These are phyloP conservation scores for Ceratocystis huliohia DNA, from an alignment of 2,329 filamentous ascomycete species.

Conservation along the genomic window DNA sequence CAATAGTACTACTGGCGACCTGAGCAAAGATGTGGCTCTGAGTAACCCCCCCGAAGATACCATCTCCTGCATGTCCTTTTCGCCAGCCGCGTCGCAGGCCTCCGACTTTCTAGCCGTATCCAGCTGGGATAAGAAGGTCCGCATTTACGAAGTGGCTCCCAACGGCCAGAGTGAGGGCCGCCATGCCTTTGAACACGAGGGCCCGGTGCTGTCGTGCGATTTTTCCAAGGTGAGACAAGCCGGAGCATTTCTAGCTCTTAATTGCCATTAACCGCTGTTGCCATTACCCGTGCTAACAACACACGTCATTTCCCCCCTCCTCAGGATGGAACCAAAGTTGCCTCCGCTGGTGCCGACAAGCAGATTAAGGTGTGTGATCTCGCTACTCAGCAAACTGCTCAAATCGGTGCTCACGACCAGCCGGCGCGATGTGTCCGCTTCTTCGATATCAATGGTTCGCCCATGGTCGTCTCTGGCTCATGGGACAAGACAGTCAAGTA, in stretches of 20 bases:
- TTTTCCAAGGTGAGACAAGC: slow-evolving; percentile 64
- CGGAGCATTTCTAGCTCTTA: no score
- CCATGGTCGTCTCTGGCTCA: slow-evolving; percentile 82
- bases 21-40: slow-evolving; percentile 76
- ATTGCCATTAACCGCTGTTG: no score
- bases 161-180: slow-evolving; percentile 73
- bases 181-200: slow-evolving; percentile 74
- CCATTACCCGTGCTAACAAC: slow-evolving; percentile 5
- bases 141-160: slow-evolving; percentile 80
- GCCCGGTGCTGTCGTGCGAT: slow-evolving; percentile 68
- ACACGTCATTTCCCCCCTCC: neutral
- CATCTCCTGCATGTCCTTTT: slow-evolving; percentile 79
- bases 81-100: slow-evolving; percentile 42
- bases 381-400: slow-evolving; percentile 48
- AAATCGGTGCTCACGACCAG: slow-evolving; percentile 74
- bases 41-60: slow-evolving; percentile 72
- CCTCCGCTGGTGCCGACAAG: slow-evolving; percentile 83
- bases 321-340: slow-evolving; percentile 81
- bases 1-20: slow-evolving; percentile 72
- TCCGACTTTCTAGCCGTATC: slow-evolving; percentile 75
- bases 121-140: slow-evolving; percentile 96
- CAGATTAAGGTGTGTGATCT: slow-evolving; percentile 81
- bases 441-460: slow-evolving; percentile 57
- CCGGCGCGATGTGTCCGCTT: slow-evolving; percentile 68
- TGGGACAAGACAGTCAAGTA: slow-evolving; percentile 89